A percentile compares a stretch with the other conserved stretches of the same genome.
These are phyloP conservation scores for Pseudonectria buxi DNA, from an alignment of 2,329 filamentous ascomycete genomes.

Conservation along the genomic window DNA sequence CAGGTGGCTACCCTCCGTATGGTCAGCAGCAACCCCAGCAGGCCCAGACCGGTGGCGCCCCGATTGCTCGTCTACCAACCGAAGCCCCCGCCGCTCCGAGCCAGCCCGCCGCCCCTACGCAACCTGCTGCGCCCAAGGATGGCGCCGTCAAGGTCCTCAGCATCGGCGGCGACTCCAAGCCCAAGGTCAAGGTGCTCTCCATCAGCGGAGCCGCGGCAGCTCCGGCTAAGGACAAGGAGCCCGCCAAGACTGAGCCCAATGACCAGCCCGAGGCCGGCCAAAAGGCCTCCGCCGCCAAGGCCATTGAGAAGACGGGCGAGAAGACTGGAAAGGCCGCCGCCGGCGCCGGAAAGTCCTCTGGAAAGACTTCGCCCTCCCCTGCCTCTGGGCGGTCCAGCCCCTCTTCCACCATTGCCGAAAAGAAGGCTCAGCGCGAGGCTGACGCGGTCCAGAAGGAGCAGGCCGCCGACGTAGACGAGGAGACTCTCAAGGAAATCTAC, in stretches of 20 bases:
- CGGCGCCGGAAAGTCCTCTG: slow-evolving; percentile 42
- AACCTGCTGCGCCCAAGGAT: slow-evolving; percentile 48
- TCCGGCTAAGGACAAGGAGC: slow-evolving; percentile 35
- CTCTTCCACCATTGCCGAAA: slow-evolving; percentile 46
- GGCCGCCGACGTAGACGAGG: slow-evolving; percentile 61
- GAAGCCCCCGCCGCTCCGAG: slow-evolving; percentile 37
- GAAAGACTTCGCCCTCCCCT: slow-evolving; percentile 72
- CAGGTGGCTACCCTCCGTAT: slow-evolving; percentile 48
- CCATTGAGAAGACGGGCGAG: slow-evolving; percentile 85
- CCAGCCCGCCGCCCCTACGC: slow-evolving; percentile 36
- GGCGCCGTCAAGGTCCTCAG: slow-evolving; percentile 60
- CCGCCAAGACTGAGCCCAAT: slow-evolving; percentile 42
- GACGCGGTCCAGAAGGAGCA: slow-evolving; percentile 82
- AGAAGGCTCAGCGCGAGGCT: slow-evolving; percentile 55
- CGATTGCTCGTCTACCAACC: slow-evolving; percentile 19
- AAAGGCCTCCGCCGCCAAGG: slow-evolving; percentile 81
- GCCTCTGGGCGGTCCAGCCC: slow-evolving; percentile 82
- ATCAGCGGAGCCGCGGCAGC: slow-evolving; percentile 30
- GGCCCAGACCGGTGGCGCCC: slow-evolving; percentile 28
- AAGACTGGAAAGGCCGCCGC: slow-evolving; percentile 34
- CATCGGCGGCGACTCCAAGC: slow-evolving; percentile 56
- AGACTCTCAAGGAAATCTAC: slow-evolving; percentile 86
- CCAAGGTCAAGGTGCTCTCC: slow-evolving; percentile 42
- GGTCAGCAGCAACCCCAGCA: slow-evolving; percentile 40
- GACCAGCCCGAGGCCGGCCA: slow-evolving; percentile 61